phyloP scores from a whole-genome alignment of 1,139 yeast species.

The Yamadazyma atlantica region DNA sequence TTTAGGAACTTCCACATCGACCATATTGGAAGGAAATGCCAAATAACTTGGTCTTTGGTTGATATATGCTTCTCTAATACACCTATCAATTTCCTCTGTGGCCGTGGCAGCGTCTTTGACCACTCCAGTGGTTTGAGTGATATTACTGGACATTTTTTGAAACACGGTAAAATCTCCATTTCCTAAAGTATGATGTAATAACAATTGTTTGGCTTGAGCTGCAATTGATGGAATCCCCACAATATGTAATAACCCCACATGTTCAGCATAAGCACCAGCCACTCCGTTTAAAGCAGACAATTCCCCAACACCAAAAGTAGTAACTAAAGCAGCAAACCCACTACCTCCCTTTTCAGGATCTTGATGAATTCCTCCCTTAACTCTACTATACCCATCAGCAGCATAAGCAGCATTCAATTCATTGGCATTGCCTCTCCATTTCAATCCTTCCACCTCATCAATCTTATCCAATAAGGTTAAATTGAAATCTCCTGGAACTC shows the following conservation, averaged over 20 bases:
- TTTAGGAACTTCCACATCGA: constrained; percentile 33
- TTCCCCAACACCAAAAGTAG: constrained; percentile 71
- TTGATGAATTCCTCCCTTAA: constrained; percentile 34
- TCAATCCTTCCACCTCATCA: constrained; percentile 56
- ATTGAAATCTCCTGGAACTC: constrained; percentile 82
- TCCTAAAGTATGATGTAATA: constrained; percentile 68
- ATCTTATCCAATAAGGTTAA: constrained; percentile 64
- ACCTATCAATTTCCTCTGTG: constrained; percentile 34
- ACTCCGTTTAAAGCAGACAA: constrained; percentile 40
- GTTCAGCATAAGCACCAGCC: constrained; percentile 44
- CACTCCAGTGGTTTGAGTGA: constrained; percentile 32
- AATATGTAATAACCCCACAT: constrained; percentile 39
- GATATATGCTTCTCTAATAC: constrained; percentile 35
- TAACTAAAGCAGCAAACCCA: constrained; percentile 56
- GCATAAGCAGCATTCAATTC: constrained; percentile 73
- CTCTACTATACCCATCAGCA: constrained; percentile 70
- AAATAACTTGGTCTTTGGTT: constrained; percentile 40
- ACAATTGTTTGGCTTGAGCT: constrained; percentile 59
- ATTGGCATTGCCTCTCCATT: constrained; percentile 73
- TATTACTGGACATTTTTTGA: constrained; percentile 55
- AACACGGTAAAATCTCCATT: constrained; percentile 83
- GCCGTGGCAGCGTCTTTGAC: constrained; percentile 30
- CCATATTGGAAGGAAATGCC: constrained; percentile 40
- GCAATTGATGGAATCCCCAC: constrained; percentile 50
- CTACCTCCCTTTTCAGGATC: constrained; percentile 11